A percentile compares a stretch with the other conserved stretches of the same genome.
phyloP scores from a whole-genome alignment of 1,284 basidiomycete species.

The Tylopilus sp. region DNA sequence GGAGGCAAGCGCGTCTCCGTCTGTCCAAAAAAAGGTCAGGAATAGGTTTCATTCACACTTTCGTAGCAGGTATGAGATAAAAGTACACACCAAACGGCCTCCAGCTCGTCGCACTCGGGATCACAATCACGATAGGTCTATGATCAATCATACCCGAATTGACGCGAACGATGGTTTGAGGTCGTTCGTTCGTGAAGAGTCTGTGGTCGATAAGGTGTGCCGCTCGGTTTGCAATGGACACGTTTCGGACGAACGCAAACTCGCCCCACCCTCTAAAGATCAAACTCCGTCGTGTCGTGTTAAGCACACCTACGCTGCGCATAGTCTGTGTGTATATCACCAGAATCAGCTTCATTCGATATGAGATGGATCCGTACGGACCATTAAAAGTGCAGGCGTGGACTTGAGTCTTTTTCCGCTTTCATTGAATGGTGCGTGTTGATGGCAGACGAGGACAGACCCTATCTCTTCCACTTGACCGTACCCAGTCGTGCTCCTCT shows the following conservation, averaged over 20 bases:
- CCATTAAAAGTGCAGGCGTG: constrained; percentile 6
- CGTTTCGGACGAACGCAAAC: not conserved
- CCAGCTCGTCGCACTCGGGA: not conserved
- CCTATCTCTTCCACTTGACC: not conserved
- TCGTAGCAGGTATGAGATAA: not conserved
- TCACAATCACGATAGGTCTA: constrained; percentile 10
- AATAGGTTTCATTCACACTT: too few relatives aligned
- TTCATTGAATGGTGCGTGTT: not conserved
- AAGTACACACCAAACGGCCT: constrained; percentile 17
- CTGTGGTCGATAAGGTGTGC: constrained; percentile 7
- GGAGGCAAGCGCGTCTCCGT: constrained; percentile 3
- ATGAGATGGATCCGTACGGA: constrained; percentile 1
- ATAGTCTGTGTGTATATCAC: not conserved
- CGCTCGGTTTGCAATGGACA: not conserved
- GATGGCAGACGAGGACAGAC: not conserved
- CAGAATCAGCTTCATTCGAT: not conserved
- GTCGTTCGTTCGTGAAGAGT: not conserved
- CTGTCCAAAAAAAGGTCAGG: not conserved
- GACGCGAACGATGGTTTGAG: constrained; percentile 1
- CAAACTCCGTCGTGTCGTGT: not conserved
- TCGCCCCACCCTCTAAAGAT: constrained; percentile 9
- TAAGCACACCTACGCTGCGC: not conserved
- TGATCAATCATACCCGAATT: not conserved
- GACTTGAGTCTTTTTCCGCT: not conserved
- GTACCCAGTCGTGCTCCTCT: not conserved